phyloP scores from a whole-genome alignment of 192 early-diverging fungal species.

The Backusella circina region DNA sequence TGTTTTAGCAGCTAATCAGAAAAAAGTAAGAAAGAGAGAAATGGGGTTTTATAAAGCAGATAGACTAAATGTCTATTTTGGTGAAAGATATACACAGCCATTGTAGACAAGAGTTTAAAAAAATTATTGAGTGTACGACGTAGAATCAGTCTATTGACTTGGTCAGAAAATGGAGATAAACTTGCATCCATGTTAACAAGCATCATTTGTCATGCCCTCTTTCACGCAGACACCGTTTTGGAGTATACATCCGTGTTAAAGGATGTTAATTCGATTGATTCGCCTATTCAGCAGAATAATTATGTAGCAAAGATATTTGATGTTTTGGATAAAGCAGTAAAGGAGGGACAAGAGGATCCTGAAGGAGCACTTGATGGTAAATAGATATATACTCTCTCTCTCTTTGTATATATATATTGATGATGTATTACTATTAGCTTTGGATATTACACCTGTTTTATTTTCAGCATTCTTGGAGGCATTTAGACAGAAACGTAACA shows the following conservation, averaged over 20 bases:
- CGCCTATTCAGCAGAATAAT: background rate
- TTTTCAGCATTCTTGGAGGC: conserved; percentile 14
- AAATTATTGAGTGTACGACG: background rate
- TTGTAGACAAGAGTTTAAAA: conserved; percentile 2
- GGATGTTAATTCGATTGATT: background rate
- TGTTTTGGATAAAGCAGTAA: conserved; percentile 2
- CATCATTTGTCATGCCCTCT: conserved; percentile 11
- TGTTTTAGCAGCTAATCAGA: conserved; percentile 12
- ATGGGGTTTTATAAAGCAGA: background rate
- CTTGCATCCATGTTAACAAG: background rate
- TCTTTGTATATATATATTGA: no score
- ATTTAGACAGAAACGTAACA: conserved; percentile 19
- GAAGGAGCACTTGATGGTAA: conserved; percentile 9
- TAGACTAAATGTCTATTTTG: background rate
- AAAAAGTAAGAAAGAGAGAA: conserved; percentile 9
- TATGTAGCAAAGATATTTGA: conserved; percentile 28
- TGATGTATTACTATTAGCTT: background rate
- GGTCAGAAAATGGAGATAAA: background rate
- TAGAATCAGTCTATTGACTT: background rate
- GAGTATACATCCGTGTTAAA: conserved; percentile 27
- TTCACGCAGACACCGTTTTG: conserved; percentile 26
- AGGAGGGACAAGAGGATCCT: background rate
- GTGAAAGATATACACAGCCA: conserved; percentile 5
- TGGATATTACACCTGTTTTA: conserved; percentile 14
- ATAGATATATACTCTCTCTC: background rate